These are phyloP conservation scores for Mycena filopes DNA, from an alignment of 768 basidiomycete genomes.

Conservation along the genomic window DNA sequence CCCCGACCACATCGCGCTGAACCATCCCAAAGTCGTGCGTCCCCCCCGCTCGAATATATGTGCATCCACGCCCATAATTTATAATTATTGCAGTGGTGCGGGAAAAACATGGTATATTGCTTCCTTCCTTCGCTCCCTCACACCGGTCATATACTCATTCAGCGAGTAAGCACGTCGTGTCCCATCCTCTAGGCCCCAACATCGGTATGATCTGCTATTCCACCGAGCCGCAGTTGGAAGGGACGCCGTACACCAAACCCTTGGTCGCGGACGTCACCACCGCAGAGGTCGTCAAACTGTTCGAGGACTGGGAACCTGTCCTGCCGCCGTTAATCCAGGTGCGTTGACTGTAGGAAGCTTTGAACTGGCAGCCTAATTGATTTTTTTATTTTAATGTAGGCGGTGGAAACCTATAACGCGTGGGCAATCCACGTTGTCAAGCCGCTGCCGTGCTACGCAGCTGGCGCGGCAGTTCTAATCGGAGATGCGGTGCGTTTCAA, in stretches of 20 bases:
- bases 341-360: too few species aligned
- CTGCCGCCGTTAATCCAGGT: slow-evolving; percentile 33
- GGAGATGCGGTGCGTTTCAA: slow-evolving; percentile 16
- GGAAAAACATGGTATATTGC: slow-evolving; percentile 27
- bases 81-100: slow-evolving; percentile 30
- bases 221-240: slow-evolving; percentile 32
- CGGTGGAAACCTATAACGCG: slow-evolving; percentile 40
- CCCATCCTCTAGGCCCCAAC: slow-evolving; percentile 37
- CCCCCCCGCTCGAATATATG: neutral
- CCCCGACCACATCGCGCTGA: slow-evolving; percentile 30
- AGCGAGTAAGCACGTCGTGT: slow-evolving; percentile 41
- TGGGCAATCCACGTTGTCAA: slow-evolving; percentile 54
- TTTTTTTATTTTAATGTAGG: slow-evolving; percentile 30
- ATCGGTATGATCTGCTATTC: slow-evolving; percentile 36
- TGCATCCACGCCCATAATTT: too few species aligned
- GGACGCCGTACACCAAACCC: slow-evolving; percentile 31
- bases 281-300: slow-evolving; percentile 30
- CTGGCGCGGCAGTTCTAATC: slow-evolving; percentile 3
- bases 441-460: slow-evolving; percentile 40
- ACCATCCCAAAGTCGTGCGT: slow-evolving; percentile 29
- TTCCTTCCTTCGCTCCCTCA: too few species aligned
- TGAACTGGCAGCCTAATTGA: too few species aligned
- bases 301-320: slow-evolving; percentile 37
- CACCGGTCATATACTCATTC: neutral
- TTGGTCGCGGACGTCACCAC: slow-evolving; percentile 33